Evolutionary conservation across 495 filamentous ascomycete genomes (phyloP).

Genomic region (Umbilicaria muhlenbergii): DNA sequence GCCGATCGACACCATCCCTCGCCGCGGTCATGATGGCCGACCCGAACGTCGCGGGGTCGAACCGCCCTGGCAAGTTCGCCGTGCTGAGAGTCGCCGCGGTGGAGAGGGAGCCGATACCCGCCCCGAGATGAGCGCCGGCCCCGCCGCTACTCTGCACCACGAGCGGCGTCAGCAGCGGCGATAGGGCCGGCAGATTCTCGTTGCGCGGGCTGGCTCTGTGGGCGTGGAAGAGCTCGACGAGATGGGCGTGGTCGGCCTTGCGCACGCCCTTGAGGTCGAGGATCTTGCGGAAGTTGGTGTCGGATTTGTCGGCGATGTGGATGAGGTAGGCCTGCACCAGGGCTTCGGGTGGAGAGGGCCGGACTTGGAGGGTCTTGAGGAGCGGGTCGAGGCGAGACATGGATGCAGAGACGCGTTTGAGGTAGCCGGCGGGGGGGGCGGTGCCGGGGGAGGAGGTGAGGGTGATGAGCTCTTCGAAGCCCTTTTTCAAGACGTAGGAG

Average conservation of each 20-base stretch:
- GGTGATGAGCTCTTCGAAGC: slow-evolving; percentile 51
- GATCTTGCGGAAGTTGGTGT: slow-evolving; percentile 92
- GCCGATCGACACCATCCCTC: slow-evolving; percentile 76
- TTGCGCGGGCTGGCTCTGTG: slow-evolving; percentile 40
- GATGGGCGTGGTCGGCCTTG: slow-evolving; percentile 62
- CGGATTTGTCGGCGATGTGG: slow-evolving; percentile 78
- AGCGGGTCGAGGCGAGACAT: slow-evolving; percentile 82
- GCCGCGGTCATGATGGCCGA: slow-evolving; percentile 66
- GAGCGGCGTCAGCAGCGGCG: slow-evolving; percentile 45
- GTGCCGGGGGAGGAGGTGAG: slow-evolving; percentile 28
- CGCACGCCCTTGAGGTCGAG: slow-evolving; percentile 81
- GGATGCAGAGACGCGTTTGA: slow-evolving; percentile 74
- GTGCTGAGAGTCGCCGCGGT: slow-evolving; percentile 28
- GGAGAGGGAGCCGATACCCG: slow-evolving; percentile 22
- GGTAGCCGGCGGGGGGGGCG: slow-evolving; percentile 45
- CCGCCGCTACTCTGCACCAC: slow-evolving; percentile 19
- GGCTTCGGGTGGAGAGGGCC: slow-evolving; percentile 76
- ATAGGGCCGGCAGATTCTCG: slow-evolving; percentile 38
- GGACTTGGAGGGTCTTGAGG: slow-evolving; percentile 93
- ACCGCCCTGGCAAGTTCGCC: slow-evolving; percentile 33
- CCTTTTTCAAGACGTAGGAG: slow-evolving; percentile 78
- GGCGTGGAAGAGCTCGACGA: slow-evolving; percentile 79
- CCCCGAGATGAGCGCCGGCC: slow-evolving; percentile 11
- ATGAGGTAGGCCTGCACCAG: slow-evolving; percentile 94
- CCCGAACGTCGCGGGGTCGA: slow-evolving; percentile 63